Percentiles rank a stretch among this genome's conserved stretches.
phyloP scores from a whole-genome alignment of 192 early-diverging fungal species.

The Coemansia sp. region DNA sequence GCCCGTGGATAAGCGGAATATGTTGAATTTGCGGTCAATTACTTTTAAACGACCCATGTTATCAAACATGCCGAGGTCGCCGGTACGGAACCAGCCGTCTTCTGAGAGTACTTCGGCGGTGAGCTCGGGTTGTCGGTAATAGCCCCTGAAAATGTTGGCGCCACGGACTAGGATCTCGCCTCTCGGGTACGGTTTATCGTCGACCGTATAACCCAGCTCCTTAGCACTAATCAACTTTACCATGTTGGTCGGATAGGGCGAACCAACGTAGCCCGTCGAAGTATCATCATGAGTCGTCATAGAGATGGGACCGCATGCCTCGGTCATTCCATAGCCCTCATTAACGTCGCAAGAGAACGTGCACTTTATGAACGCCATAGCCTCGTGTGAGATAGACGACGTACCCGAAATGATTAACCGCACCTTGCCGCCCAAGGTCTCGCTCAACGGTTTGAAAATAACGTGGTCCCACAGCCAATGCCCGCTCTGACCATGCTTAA shows the following conservation, averaged over 20 bases:
- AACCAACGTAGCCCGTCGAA: conserved; percentile 73
- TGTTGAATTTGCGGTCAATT: conserved; percentile 96
- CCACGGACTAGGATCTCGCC: conserved; percentile 91
- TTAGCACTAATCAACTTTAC: conserved; percentile 89
- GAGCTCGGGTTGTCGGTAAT: conserved; percentile 81
- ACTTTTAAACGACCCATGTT: conserved; percentile 79
- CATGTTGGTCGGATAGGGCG: conserved; percentile 69
- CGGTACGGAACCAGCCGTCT: conserved; percentile 91
- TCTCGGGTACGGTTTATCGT: conserved; percentile 80
- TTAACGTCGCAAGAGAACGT: conserved; percentile 76
- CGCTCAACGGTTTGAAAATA: conserved; percentile 71
- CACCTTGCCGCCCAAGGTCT: conserved; percentile 77
- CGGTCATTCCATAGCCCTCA: conserved; percentile 95
- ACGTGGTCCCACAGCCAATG: conserved; percentile 90
- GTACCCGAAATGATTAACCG: conserved; percentile 77
- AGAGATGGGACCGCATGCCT: conserved; percentile 64
- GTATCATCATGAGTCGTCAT: conserved; percentile 62
- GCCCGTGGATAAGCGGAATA: conserved; percentile 87
- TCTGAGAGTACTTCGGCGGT: conserved; percentile 75
- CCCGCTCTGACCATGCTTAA: conserved; percentile 62
- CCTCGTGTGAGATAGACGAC: conserved; percentile 82
- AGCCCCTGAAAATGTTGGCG: conserved; percentile 76
- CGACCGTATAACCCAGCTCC: conserved; percentile 82
- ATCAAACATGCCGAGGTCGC: conserved; percentile 91
- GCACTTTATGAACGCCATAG: conserved; percentile 83